phyloP scores from a whole-genome alignment of 2,329 filamentous ascomycete genomes.

The Fusarium siculi region DNA sequence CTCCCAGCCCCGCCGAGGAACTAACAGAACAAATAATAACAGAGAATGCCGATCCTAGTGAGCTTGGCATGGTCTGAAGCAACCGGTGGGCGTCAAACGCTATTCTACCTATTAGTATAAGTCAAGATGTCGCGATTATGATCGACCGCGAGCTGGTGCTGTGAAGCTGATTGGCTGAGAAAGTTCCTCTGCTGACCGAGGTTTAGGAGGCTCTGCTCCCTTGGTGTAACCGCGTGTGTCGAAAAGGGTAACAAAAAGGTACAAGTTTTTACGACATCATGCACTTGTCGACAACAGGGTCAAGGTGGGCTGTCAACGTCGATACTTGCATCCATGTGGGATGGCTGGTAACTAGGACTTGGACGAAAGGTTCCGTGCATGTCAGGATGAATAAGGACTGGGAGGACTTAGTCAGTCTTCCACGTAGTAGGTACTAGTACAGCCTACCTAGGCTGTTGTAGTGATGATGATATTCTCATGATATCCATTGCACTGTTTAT shows the following conservation, averaged over 20 bases:
- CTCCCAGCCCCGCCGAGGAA: background rate
- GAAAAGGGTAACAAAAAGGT: conserved; percentile 2
- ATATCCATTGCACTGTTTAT: background rate
- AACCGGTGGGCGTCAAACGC: background rate
- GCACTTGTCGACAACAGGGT: background rate
- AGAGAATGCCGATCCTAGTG: background rate
- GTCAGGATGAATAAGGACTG: background rate
- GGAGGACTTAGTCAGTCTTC: background rate
- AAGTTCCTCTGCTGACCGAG: conserved; percentile 41
- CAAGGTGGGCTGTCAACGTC: background rate
- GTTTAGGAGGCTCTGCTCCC: conserved; percentile 15
- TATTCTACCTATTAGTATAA: background rate
- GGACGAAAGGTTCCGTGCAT: conserved; percentile 33
- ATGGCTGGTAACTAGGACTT: background rate
- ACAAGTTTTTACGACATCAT: background rate
- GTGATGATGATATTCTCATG: background rate
- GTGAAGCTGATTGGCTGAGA: conserved; percentile 43
- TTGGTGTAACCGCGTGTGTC: background rate
- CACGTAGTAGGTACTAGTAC: background rate
- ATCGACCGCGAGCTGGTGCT: background rate
- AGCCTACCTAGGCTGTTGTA: background rate
- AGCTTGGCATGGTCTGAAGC: background rate
- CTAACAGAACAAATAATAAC: conserved; percentile 19
- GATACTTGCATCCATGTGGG: background rate
- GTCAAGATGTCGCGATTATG: background rate